These are phyloP conservation scores for Ophiocordyceps camponoti-saundersi DNA, from an alignment of 2,329 filamentous ascomycete genomes.

Conservation along the genomic window DNA sequence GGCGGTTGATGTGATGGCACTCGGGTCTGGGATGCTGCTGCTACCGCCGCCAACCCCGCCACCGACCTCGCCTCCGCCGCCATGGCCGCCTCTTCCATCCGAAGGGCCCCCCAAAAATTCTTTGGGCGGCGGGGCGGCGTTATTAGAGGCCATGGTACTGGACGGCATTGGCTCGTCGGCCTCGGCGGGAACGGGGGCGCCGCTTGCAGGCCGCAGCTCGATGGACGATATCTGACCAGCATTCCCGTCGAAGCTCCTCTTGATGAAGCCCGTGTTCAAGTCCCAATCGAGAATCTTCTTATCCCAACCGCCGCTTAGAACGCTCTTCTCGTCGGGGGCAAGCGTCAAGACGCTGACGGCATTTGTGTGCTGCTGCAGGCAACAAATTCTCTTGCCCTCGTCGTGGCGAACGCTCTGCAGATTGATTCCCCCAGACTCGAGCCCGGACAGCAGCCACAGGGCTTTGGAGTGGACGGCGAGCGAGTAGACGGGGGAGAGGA, in stretches of 20 bases:
- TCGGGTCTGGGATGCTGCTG: conserved; percentile 1
- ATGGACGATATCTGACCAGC: conserved; percentile 77
- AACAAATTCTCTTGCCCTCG: conserved; percentile 77
- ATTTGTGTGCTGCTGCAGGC: conserved; percentile 69
- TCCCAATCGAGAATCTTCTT: conserved; percentile 93
- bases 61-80: too few relatives aligned
- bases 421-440: conserved; percentile 85
- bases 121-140: conserved; percentile 40
- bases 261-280: conserved; percentile 65
- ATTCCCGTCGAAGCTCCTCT: conserved; percentile 58
- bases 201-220: conserved; percentile 65
- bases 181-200: conserved; percentile 57
- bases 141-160: conserved; percentile 64
- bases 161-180: conserved; percentile 41
- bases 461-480: conserved; percentile 80
- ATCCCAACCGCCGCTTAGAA: conserved; percentile 92
- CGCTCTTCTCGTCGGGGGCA: conserved; percentile 67
- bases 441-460: conserved; percentile 77
- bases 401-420: conserved; percentile 86
- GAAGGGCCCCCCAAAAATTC: conserved; percentile 18
- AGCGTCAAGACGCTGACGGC: conserved; percentile 79
- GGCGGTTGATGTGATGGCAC: conserved; percentile 9
- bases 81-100: neutral
- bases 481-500: conserved; percentile 84
- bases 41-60: conserved; percentile 1